These are phyloP conservation scores for Xanthoceras sorbifolium DNA, from an alignment of 345 rosid species.

Conservation along the genomic window DNA sequence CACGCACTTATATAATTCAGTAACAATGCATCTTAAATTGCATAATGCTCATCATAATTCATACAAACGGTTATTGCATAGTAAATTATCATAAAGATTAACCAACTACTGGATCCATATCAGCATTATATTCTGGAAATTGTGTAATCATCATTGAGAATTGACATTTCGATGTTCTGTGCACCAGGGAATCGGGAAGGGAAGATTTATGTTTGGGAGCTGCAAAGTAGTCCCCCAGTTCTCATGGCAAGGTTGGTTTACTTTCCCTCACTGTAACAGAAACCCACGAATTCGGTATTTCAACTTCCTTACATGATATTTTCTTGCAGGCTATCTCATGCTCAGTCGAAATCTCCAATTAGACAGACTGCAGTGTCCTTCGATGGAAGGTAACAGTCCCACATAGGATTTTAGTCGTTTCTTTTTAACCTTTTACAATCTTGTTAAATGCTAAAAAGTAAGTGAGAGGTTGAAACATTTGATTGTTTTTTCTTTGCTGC, in stretches of 20 bases:
- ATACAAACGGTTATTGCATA: neutral
- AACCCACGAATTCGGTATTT: neutral
- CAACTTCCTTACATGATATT: constrained; percentile 7
- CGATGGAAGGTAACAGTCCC: constrained; percentile 65
- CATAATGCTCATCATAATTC: too few relatives aligned
- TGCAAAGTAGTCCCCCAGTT: constrained; percentile 92
- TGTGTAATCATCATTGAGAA: neutral
- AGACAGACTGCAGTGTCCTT: constrained; percentile 96
- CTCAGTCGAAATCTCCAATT: constrained; percentile 75
- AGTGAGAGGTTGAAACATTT: neutral
- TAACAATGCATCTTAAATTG: too few relatives aligned
- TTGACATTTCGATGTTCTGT: neutral
- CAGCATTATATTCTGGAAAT: neutral
- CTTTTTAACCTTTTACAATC: neutral
- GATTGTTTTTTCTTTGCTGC: constrained; percentile 28
- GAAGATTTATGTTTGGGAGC: constrained; percentile 93
- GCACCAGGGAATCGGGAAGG: constrained; percentile 91
- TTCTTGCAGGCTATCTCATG: constrained; percentile 61
- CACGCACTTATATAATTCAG: neutral
- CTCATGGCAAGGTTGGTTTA: constrained; percentile 66
- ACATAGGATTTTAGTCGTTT: neutral
- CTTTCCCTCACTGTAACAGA: neutral
- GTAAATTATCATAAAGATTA: neutral
- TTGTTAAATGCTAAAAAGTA: neutral
- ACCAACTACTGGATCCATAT: neutral